Evolutionary conservation across 345 rosid species (phyloP).

Genomic region (Boechera stricta): DNA sequence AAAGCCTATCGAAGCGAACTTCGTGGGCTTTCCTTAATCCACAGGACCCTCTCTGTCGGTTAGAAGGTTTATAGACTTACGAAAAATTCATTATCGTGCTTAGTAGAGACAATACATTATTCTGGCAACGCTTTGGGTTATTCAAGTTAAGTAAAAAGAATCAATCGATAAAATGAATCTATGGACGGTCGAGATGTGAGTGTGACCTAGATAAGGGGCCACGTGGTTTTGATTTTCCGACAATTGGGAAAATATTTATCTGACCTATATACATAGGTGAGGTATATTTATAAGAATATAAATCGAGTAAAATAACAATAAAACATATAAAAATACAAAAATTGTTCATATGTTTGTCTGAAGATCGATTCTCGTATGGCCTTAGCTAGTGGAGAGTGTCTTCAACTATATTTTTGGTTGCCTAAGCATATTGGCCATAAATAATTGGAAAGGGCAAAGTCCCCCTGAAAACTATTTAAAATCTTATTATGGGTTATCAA

Average conservation of each 20-base stretch:
- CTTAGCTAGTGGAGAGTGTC: slow-evolving; percentile 42
- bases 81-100: not conserved
- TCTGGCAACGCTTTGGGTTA: slow-evolving; percentile 34
- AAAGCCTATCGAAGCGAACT: not conserved
- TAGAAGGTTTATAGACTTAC: not conserved
- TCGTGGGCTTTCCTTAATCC: not conserved
- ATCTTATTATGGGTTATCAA: no score
- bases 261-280: not conserved
- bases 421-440: slow-evolving; percentile 34
- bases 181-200: slow-evolving; percentile 20
- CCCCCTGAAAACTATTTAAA: not conserved
- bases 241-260: slow-evolving; percentile 1
- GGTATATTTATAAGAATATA: slow-evolving; percentile 29
- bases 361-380: slow-evolving; percentile 16
- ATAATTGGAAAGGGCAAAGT: slow-evolving; percentile 25
- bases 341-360: not conserved
- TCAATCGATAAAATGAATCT: slow-evolving; percentile 9
- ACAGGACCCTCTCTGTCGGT: not conserved
- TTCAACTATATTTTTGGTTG: slow-evolving; percentile 26
- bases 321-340: not conserved
- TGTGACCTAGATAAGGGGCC: slow-evolving; percentile 17
- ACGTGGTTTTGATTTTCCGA: not conserved
- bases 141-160: not conserved
- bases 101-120: slow-evolving; percentile 34
- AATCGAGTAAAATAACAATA: not conserved